Evolutionary conservation across 495 filamentous ascomycete genomes (phyloP), one percentile per base, ranked within the genome.

Genomic region (Penicillium tannophilum): DNA sequence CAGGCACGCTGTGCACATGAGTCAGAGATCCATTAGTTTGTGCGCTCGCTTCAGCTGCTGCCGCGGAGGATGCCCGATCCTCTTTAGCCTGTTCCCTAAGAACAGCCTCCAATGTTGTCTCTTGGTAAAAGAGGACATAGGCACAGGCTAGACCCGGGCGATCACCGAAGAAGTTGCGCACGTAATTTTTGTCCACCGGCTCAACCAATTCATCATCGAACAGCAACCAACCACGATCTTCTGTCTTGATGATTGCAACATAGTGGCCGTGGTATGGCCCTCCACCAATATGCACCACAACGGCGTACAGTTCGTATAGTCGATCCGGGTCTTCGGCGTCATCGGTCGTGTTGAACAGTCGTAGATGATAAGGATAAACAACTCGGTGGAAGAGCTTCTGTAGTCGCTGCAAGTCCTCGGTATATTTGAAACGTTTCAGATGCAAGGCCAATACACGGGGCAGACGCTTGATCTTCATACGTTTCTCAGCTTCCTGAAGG

Each of bases 141-240:
- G 94, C 94, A 73, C 92, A 97, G 19, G 94, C 95, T 70, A 92
- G 82, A 2, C 91, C 91, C 16, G 91, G 89, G 60, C 89, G 88
- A 66, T 97, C 94, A 26, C 94, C 94, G 67, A 98, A 98, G 76
- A 98, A 98, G 68, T 96, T 98, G 52, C 86, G 83, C n/a, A 98
- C 95, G 68, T 94, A 98, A 66, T 86, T 87, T 69, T 97, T 97
- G 67, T 97, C 92, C 6, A 98, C 94, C 0, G 95, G 94, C 68
- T 98, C 94, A 12, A 98, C 94, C 83, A 98, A 89, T 77, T 98
- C 94, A 70, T 98, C 94, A 63, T 98, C 94, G 61, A 98, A 98
- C 4, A 98, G 76, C 54, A 98, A 70, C 94, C 94, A 98, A 26
- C 94, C 94, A 20, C 90, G 84, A 68, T 98, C 93, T 68, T 96